Evolutionary conservation across 2,329 filamentous ascomycete species (phyloP).

Genomic region (Fusarium avenaceum): DNA sequence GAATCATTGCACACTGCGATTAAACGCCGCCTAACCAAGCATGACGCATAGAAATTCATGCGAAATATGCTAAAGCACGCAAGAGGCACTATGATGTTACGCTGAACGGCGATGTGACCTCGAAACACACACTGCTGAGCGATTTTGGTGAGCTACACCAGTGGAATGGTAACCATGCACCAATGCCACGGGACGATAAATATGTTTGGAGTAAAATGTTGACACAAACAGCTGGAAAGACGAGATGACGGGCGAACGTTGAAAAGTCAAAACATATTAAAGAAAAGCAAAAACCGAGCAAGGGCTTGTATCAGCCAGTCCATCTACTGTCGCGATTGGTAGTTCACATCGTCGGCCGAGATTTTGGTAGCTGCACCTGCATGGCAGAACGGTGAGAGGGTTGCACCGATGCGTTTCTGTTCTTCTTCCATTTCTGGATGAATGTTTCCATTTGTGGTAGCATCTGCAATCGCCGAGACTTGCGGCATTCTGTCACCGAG

Average conservation of each 20-base stretch:
- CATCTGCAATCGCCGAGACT: slow-evolving; percentile 15
- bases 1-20: too few species aligned
- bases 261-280: slow-evolving; percentile 2
- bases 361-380: slow-evolving; percentile 33
- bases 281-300: slow-evolving; percentile 22
- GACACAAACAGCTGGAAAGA: not conserved
- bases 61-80: slow-evolving; percentile 30
- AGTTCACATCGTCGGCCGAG: slow-evolving; percentile 17
- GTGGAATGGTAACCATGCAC: slow-evolving; percentile 10
- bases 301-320: slow-evolving; percentile 35
- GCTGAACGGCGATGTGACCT: slow-evolving; percentile 33
- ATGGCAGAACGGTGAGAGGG: slow-evolving; percentile 32
- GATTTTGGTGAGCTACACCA: slow-evolving; percentile 8
- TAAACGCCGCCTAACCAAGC: not conserved
- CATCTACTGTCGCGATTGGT: slow-evolving; percentile 6
- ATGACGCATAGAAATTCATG: slow-evolving; percentile 10
- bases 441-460: slow-evolving; percentile 21
- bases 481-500: slow-evolving; percentile 6
- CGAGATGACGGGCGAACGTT: not conserved
- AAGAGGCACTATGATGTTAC: slow-evolving; percentile 42
- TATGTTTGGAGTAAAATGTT: not conserved
- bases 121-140: slow-evolving; percentile 20
- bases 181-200: slow-evolving; percentile 1
- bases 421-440: slow-evolving; percentile 15
- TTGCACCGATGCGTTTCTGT: slow-evolving; percentile 33